These are phyloP conservation scores for Candida tammaniensis DNA, from an alignment of 805 yeast species.

Conservation along the genomic window DNA sequence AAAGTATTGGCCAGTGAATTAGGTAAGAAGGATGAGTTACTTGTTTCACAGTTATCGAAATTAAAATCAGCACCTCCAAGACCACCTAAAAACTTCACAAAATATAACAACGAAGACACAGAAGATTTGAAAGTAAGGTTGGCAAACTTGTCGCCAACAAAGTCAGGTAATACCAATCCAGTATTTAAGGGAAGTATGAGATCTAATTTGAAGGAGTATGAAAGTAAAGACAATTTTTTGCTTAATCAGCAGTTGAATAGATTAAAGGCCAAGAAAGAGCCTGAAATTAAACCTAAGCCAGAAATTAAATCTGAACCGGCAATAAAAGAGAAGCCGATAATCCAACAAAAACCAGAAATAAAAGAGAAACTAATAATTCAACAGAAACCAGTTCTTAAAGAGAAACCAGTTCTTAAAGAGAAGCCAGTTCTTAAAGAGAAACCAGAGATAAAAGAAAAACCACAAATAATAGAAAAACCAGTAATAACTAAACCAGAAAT, in stretches of 20 bases:
- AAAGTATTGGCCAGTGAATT: not conserved
- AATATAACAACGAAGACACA: slow-evolving; percentile 3
- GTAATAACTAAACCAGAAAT: slow-evolving; percentile 11
- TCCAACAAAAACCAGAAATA: slow-evolving; percentile 1
- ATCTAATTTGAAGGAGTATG: slow-evolving; percentile 17
- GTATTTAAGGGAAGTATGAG: not conserved
- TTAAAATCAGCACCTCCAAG: slow-evolving; percentile 8
- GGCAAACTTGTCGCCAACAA: slow-evolving; percentile 3
- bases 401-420: slow-evolving; percentile 5
- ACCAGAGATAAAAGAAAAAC: slow-evolving; percentile 6
- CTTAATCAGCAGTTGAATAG: slow-evolving; percentile 24
- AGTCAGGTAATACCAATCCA: not conserved
- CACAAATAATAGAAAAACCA: slow-evolving; percentile 7
- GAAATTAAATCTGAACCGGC: slow-evolving; percentile 6
- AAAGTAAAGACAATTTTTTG: slow-evolving; percentile 20
- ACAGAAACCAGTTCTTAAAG: slow-evolving; percentile 2
- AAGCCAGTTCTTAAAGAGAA: not conserved
- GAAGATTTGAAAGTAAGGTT: slow-evolving; percentile 11
- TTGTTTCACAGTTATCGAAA: slow-evolving; percentile 25
- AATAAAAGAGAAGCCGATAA: not conserved
- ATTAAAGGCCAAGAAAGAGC: slow-evolving; percentile 15
- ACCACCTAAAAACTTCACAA: slow-evolving; percentile 8
- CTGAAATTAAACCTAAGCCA: slow-evolving; percentile 7
- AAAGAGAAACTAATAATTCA: slow-evolving; percentile 8
- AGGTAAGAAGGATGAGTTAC: slow-evolving; percentile 13